Conservation (phyloP, 1,284 basidiomycete genomes). For the Hypsizygus ulmarius region DNA sequence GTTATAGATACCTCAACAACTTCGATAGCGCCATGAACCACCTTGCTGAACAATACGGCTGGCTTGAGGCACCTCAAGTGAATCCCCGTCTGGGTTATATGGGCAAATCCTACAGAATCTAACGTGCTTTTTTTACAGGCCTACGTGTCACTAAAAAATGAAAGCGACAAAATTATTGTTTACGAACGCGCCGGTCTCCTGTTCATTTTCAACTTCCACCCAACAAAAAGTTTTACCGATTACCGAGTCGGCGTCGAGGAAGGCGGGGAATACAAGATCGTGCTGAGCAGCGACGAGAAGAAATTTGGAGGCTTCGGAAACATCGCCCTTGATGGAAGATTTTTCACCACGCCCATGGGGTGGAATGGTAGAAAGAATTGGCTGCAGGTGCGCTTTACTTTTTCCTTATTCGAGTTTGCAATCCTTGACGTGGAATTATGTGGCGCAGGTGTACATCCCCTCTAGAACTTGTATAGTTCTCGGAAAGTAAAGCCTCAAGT, state of each 20-base stretch:
- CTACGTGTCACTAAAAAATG: slow-evolving; percentile 91
- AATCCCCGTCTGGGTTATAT: slow-evolving; percentile 13
- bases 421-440: slow-evolving; percentile 5
- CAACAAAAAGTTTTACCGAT: slow-evolving; percentile 84
- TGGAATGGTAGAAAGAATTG: slow-evolving; percentile 94
- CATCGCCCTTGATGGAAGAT: slow-evolving; percentile 63
- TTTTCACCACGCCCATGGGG: slow-evolving; percentile 81
- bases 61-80: slow-evolving; percentile 84
- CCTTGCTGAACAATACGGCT: slow-evolving; percentile 75
- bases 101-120: slow-evolving; percentile 8
- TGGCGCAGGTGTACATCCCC: slow-evolving; percentile 72
- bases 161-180: slow-evolving; percentile 88
- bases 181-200: slow-evolving; percentile 91
- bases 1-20: slow-evolving; percentile 91
- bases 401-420: neutral
- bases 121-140: slow-evolving; percentile 46
- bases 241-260: slow-evolving; percentile 90
- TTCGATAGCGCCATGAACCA: slow-evolving; percentile 96
- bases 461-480: slow-evolving; percentile 74
- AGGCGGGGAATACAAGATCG: slow-evolving; percentile 83
- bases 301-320: slow-evolving; percentile 89
- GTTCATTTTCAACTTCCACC: slow-evolving; percentile 98
- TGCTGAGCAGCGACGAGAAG: slow-evolving; percentile 85
- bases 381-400: slow-evolving; percentile 59
- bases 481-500: slow-evolving; percentile 37